Evolutionary conservation across 2,329 filamentous ascomycete genomes (phyloP), one percentile per base, ranked within the genome.

Genomic region (Trichophyton mentagrophytes): DNA sequence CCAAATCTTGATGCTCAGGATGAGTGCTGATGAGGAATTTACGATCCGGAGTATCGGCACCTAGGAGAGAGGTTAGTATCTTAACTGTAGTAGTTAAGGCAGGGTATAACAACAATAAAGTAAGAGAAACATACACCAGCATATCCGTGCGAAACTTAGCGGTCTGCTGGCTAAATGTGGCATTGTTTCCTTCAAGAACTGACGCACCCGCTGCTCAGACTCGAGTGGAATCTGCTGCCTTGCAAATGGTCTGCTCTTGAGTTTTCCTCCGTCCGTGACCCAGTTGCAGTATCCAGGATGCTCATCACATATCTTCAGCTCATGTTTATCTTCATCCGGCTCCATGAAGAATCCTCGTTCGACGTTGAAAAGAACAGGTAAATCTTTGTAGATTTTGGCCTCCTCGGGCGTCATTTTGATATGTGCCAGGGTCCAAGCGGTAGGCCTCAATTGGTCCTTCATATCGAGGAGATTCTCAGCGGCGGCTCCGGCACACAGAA

Each of bases 281-380:
- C 75, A 78, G 61, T 82, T 81, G 60, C 76, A 78, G 63, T 82
- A 83, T 2, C 80, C 80, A 0, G 80, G 80, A 61, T 82, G 80
- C 64, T 83, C 80, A 63, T 83, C 80, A 60, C 70, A 72, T 44
- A 74, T 71, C 61, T 74, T 74, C 1, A 74, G 67, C 63, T 74
- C 64, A 69, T 71, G 64, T 71, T 68, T 69, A 8, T 74, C 69
- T 47, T 69, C 69, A 66, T 81, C 60, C 71, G 73, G 59, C 61
- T 79, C 77, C 67, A 80, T 79, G 68, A 79, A 79, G 68, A 79
- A 80, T 1, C 78, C 78, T 33, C 74, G 68, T 3, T 76, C 75
- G 49, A 77, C 72, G 40, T 80, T 76, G 64, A 79, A 79, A 0
- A 79, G 69, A 0, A 82, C 78, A 0, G 80, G 80, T 0, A 82